These are phyloP conservation scores for Geum urbanum DNA, from an alignment of 306 rosid genomes.

Conservation along the genomic window DNA sequence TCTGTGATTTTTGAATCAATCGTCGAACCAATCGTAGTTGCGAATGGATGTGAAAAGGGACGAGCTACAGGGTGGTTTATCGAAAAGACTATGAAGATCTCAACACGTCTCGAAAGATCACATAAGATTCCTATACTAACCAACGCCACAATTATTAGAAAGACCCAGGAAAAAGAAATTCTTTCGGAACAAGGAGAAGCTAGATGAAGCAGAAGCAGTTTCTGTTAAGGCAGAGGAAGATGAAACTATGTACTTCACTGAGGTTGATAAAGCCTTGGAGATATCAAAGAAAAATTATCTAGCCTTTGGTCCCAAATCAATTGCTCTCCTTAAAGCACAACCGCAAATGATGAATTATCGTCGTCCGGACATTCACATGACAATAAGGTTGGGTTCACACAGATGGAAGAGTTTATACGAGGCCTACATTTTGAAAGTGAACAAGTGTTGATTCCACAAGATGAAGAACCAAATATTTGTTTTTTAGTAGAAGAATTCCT, in stretches of 20 bases:
- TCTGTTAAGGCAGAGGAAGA: constrained; percentile 59
- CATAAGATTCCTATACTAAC: constrained; percentile 76
- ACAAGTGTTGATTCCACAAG: constrained; percentile 87
- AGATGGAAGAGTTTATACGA: constrained; percentile 98
- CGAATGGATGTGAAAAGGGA: too few relatives aligned
- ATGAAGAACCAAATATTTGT: constrained; percentile 49
- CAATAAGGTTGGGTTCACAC: constrained; percentile 83
- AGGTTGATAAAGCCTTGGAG: constrained; percentile 70
- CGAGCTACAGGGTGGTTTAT: constrained; percentile 48
- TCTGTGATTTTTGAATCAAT: too few relatives aligned
- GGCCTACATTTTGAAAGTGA: constrained; percentile 86
- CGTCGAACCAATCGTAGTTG: too few relatives aligned
- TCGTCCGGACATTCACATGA: constrained; percentile 59
- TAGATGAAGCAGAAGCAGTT: constrained; percentile 92
- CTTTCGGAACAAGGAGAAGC: constrained; percentile 85
- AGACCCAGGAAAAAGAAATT: constrained; percentile 94
- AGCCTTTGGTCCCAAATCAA: constrained; percentile 63
- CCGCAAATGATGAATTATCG: constrained; percentile 46
- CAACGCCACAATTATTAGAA: constrained; percentile 68
- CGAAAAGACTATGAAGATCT: constrained; percentile 61
- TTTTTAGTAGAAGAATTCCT: constrained; percentile 52
- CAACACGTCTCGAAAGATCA: constrained; percentile 51
- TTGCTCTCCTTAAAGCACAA: constrained; percentile 65
- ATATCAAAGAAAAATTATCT: constrained; percentile 74
- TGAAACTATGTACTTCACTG: constrained; percentile 51